Evolutionary conservation across 2,329 filamentous ascomycete genomes (phyloP), one percentile per base, ranked within the genome.

Genomic region (Aureobasidium subglaciale): DNA sequence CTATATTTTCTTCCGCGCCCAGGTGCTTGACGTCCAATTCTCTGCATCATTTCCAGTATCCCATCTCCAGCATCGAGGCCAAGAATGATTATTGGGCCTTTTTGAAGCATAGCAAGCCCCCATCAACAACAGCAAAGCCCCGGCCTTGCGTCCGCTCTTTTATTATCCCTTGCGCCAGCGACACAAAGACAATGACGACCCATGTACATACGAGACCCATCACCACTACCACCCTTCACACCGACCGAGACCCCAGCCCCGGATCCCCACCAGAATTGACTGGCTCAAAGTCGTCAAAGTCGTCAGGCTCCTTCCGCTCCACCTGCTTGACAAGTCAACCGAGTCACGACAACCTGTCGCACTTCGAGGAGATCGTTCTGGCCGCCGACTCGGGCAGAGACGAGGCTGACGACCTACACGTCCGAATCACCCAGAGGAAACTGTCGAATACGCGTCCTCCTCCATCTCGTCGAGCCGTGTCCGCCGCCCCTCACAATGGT

Each of bases 281-380:
- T 60, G 80, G 79, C 62, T 95, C 89, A 59, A 95, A 92, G 71
- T 93, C 89, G 60, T 95, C 89, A 61, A 95, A 93, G 72, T 90
- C 90, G 25, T 65, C 63, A 18, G 64, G 63, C n/a, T 95, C 89
- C 5, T 87, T 92, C 65, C 86, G 86, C 63, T 95, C 90, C 34
- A 85, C 87, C 56, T 84, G 82, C 59, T 86, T 83, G 64, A 86
- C 90, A 64, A 87, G 88, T 62, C 67, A 70, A 43, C 68, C 71
- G 58, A 67, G 69, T 63, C 71, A 73, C 24, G 83, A 85, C 65
- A 88, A 95, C 66, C 81, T 86, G 57, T 84, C 83, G 60, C 85
- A 96, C 69, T 96, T 96, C 65, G 92, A 97, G 69, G 92, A 96
- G 61, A 96, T 96, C 68, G 89, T 87, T 11, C 82, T 97, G 27